Evolutionary conservation across 768 basidiomycete genomes (phyloP), one percentile per base, ranked within the genome.

Genomic region (Paxillus involutus): DNA sequence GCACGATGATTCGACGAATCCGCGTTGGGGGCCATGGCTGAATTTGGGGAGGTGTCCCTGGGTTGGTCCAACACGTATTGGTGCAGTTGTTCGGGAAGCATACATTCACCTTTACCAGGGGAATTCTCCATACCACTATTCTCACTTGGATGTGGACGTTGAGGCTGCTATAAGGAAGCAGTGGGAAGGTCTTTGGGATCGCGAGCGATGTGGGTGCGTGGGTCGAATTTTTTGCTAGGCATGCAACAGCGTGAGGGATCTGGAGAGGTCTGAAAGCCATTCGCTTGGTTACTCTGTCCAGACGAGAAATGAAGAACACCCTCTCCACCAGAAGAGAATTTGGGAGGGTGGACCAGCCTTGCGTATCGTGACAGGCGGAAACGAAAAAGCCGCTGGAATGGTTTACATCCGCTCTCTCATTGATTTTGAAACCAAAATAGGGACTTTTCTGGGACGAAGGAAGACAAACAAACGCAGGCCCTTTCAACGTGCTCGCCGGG

Each of bases 351-450:
- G 53, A 21, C 35, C 44, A 33, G 43, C 48, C 51, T 59, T 33
- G 52, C 30, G 33, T 36, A 47, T 44, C 29, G 26, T 42, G 55
- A 54, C 33, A 39, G 50, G 62, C 68, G 60, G 68, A 68, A 61
- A 62, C 51, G 62, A 69, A 68, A 64, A 66, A 49, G 56, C 55
- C 58, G 57, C 56, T 57, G 50, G 50, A 44, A 53, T 47, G 46
- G 58, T 60, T 70, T 68, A 54, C 68, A 70, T 71, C 68, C 68
- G 69, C 57, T 41, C 60, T 52, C 40, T 41, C 51, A 64, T 53
- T 59, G 63, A 57, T 63, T 61, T 52, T 55, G 44, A 50, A 59
- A 59, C 52, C 56, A 55, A 57, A 56, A 50, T 44, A 45, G 52
- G 62, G 47, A 39, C 39, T 58, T 60, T 60, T 63, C 52, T 58